Conservation (phyloP, 768 basidiomycete genomes). For the Tulasnella sp. region DNA sequence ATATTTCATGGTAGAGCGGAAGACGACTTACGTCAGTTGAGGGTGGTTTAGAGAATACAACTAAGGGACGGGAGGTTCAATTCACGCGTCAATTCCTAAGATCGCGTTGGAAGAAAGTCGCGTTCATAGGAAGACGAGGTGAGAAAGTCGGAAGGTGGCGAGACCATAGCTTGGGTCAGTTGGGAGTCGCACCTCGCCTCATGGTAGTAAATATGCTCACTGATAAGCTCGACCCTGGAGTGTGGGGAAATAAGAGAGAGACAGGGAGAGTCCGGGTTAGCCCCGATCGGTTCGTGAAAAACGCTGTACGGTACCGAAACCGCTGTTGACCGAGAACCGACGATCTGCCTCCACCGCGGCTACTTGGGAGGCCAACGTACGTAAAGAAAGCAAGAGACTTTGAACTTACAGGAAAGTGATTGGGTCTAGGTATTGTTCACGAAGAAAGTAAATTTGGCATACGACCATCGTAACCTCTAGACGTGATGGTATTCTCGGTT, state of each 20-base stretch:
- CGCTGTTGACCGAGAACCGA: neutral
- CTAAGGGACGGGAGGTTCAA: neutral
- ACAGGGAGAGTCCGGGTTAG: neutral
- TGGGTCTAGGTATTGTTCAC: neutral
- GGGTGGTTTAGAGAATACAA: neutral
- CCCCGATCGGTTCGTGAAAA: neutral
- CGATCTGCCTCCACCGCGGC: neutral
- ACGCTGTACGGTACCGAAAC: neutral
- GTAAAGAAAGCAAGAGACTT: neutral
- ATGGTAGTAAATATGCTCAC: neutral
- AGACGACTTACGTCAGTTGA: neutral
- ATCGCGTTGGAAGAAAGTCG: no score
- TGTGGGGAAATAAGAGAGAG: neutral
- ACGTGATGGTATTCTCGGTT: constrained; percentile 16
- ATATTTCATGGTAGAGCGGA: neutral
- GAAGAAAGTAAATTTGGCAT: neutral
- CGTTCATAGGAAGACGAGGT: no score
- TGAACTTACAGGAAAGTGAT: neutral
- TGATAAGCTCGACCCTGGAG: neutral
- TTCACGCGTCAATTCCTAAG: neutral
- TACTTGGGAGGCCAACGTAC: neutral
- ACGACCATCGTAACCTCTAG: constrained; percentile 8
- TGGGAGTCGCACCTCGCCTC: no score
- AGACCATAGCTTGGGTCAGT: no score
- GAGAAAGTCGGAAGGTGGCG: no score